Percentiles rank a stretch among this genome's conserved stretches.
Conservation (phyloP, 2,329 filamentous ascomycete species). For the Pseudogymnoascus verrucosus region DNA sequence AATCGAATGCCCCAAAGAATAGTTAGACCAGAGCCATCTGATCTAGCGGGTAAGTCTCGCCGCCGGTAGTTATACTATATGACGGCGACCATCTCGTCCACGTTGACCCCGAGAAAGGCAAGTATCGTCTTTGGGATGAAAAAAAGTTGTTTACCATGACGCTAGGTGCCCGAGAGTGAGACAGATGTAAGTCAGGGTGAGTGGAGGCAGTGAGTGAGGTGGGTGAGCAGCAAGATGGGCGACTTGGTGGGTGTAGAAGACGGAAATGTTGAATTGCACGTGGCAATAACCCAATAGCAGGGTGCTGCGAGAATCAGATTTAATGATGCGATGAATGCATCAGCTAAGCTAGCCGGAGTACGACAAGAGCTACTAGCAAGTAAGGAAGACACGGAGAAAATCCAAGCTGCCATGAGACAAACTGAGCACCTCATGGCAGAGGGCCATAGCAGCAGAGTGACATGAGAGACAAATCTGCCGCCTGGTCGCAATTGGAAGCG, state of each 20-base stretch:
- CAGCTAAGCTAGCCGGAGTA: too few species aligned
- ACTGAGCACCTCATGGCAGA: too few species aligned
- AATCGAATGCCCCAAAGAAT: not conserved
- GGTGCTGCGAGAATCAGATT: too few species aligned
- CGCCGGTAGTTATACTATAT: not conserved
- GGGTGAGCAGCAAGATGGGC: not conserved
- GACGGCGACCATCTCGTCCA: slow-evolving; percentile 43
- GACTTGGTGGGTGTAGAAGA: not conserved
- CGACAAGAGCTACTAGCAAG: too few species aligned
- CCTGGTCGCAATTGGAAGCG: too few species aligned
- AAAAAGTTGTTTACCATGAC: slow-evolving; percentile 1
- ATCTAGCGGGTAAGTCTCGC: not conserved
- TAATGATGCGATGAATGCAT: too few species aligned
- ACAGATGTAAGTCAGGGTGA: slow-evolving; percentile 1
- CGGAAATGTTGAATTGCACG: too few species aligned
- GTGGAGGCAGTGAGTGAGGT: not conserved
- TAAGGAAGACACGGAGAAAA: too few species aligned
- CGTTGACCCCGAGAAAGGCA: slow-evolving; percentile 29
- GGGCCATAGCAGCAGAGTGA: too few species aligned
- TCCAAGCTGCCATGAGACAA: too few species aligned
- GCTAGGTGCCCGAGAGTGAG: slow-evolving; percentile 2
- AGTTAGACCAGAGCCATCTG: not conserved
- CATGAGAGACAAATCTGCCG: too few species aligned
- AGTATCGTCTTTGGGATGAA: not conserved
- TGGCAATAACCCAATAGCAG: too few species aligned